Percentiles rank a stretch among this genome's conserved stretches.
These are phyloP conservation scores for Phaffia australis DNA, from an alignment of 768 basidiomycete genomes.

Conservation along the genomic window DNA sequence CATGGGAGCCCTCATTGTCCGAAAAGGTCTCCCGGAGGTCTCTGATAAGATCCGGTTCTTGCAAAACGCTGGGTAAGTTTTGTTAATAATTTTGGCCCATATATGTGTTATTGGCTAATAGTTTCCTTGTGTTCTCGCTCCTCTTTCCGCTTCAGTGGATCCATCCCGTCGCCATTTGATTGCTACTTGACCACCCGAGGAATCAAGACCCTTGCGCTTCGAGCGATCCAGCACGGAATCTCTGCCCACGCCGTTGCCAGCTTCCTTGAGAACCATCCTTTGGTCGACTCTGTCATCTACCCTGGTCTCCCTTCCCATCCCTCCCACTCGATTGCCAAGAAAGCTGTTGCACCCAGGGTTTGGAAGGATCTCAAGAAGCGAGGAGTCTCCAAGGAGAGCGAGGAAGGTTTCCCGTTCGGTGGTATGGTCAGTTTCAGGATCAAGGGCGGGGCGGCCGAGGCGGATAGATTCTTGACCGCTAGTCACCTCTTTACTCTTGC, in stretches of 20 bases:
- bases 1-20: slow-evolving; percentile 69
- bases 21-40: slow-evolving; percentile 43
- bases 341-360: slow-evolving; percentile 55
- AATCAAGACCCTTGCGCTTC: slow-evolving; percentile 76
- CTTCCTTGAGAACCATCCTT: slow-evolving; percentile 46
- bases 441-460: slow-evolving; percentile 38
- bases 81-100: neutral
- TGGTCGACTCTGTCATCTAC: slow-evolving; percentile 74
- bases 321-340: slow-evolving; percentile 54
- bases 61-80: slow-evolving; percentile 53
- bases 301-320: slow-evolving; percentile 65
- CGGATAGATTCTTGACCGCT: slow-evolving; percentile 48
- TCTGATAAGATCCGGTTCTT: slow-evolving; percentile 62
- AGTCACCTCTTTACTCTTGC: slow-evolving; percentile 53
- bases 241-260: slow-evolving; percentile 69
- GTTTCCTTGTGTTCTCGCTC: neutral
- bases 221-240: slow-evolving; percentile 73
- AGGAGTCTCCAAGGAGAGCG: slow-evolving; percentile 28
- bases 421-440: slow-evolving; percentile 77
- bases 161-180: slow-evolving; percentile 58
- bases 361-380: slow-evolving; percentile 34
- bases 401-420: slow-evolving; percentile 66
- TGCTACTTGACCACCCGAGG: slow-evolving; percentile 83
- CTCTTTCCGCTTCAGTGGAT: slow-evolving; percentile 30
- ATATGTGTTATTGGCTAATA: neutral